Conservation (phyloP, 2,329 filamentous ascomycete genomes). For the Apiospora aurea region DNA sequence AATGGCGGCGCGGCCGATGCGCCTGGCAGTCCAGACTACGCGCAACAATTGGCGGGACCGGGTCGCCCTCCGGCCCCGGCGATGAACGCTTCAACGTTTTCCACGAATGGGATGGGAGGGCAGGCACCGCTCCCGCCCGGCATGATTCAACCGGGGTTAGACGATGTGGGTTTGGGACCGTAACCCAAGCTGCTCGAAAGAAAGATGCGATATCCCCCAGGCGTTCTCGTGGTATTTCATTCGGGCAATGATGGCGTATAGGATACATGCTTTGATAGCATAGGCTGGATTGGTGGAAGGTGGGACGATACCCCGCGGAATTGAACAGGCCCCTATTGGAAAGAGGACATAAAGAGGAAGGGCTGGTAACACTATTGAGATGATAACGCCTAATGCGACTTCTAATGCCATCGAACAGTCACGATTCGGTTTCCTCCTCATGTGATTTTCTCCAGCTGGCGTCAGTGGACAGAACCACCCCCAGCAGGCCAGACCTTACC, state of each 20-base stretch:
- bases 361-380: not conserved
- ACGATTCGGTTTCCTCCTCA: too few species aligned
- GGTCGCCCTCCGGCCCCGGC: not conserved
- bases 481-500: too few species aligned
- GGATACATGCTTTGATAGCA: not conserved
- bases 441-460: too few species aligned
- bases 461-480: too few species aligned
- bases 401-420: not conserved
- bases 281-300: not conserved
- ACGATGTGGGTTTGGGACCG: not conserved
- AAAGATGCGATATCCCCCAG: not conserved
- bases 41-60: not conserved
- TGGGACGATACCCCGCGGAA: not conserved
- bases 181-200: too few species aligned
- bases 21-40: constrained; percentile 6
- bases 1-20: constrained; percentile 10
- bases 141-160: not conserved
- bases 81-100: not conserved
- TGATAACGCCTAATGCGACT: not conserved
- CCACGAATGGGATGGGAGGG: not conserved
- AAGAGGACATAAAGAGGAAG: not conserved
- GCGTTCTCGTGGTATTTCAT: not conserved
- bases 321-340: not conserved
- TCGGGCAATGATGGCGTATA: not conserved
- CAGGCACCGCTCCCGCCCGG: not conserved